phyloP scores from a whole-genome alignment of 2,329 filamentous ascomycete species.

The Fusarium marasasianum region DNA sequence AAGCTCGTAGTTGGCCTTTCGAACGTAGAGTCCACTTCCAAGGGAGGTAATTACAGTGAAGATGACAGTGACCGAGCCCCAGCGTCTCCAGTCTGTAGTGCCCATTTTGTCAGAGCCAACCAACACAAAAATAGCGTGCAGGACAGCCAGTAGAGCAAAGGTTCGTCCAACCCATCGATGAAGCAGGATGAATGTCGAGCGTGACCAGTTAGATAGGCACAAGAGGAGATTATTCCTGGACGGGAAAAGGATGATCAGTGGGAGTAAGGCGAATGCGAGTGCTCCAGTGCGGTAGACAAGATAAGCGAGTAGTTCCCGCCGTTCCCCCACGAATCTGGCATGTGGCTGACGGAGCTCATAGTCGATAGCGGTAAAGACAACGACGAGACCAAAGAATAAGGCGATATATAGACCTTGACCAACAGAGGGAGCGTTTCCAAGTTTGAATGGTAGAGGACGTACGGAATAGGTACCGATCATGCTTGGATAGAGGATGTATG shows the following conservation, averaged over 20 bases:
- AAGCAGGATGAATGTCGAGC: constrained; percentile 1
- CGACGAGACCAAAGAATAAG: background rate
- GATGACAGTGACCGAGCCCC: background rate
- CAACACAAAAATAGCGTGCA: background rate
- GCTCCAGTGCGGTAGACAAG: constrained; percentile 10
- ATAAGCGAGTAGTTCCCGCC: background rate
- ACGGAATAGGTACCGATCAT: constrained; percentile 16
- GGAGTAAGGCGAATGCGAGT: background rate
- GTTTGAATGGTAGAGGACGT: background rate
- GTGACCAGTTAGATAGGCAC: constrained; percentile 6
- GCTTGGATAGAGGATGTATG: constrained; percentile 15
- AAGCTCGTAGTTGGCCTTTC: constrained; percentile 54
- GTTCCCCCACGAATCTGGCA: background rate
- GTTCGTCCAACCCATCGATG: constrained; percentile 6
- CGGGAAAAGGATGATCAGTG: background rate
- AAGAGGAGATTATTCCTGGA: constrained; percentile 1
- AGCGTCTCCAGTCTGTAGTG: background rate
- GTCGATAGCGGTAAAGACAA: background rate
- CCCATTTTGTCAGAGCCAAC: background rate
- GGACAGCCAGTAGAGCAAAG: constrained; percentile 1
- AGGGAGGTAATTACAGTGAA: background rate
- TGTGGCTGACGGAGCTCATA: constrained; percentile 1
- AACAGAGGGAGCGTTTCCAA: background rate
- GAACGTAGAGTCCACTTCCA: constrained; percentile 35
- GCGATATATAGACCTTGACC: constrained; percentile 4